A percentile compares a stretch with the other conserved stretches of the same genome.
These are phyloP conservation scores for Cystobasidium sp. DNA, from an alignment of 1,284 basidiomycete species.

Conservation along the genomic window DNA sequence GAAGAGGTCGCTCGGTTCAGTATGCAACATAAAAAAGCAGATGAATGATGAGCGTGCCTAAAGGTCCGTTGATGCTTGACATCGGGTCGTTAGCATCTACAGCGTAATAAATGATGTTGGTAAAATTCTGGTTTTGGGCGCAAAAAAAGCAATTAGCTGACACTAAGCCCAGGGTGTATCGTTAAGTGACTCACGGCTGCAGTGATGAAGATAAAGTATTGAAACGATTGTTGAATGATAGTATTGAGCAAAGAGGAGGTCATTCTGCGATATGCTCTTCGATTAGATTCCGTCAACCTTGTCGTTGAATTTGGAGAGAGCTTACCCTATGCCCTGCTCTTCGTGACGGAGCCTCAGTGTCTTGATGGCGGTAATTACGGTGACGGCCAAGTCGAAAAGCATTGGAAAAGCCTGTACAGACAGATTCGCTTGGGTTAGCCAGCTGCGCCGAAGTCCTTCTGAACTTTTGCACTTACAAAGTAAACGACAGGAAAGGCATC, in stretches of 20 bases:
- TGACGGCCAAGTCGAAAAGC: slow-evolving; percentile 28
- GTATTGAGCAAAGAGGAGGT: slow-evolving; percentile 29
- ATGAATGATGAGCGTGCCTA: slow-evolving; percentile 5
- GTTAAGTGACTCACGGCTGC: slow-evolving; percentile 15
- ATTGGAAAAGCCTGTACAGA: slow-evolving; percentile 27
- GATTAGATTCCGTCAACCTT: neutral
- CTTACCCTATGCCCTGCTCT: slow-evolving; percentile 30
- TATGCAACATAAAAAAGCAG: neutral
- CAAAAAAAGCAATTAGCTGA: neutral
- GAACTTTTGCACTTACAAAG: slow-evolving; percentile 10
- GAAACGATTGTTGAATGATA: slow-evolving; percentile 31
- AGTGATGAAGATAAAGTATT: slow-evolving; percentile 39
- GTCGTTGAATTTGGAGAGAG: too few species aligned
- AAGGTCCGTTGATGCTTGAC: slow-evolving; percentile 30
- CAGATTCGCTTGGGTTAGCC: neutral
- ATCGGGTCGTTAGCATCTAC: slow-evolving; percentile 26
- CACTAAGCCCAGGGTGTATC: neutral
- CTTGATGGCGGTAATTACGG: slow-evolving; percentile 25
- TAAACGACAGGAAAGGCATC: slow-evolving; percentile 27
- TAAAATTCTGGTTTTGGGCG: slow-evolving; percentile 3
- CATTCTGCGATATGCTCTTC: neutral
- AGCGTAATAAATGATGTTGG: slow-evolving; percentile 34
- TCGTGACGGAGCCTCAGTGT: neutral
- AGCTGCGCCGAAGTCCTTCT: neutral
- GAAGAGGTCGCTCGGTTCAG: neutral